A percentile compares a stretch with the other conserved stretches of the same genome.
Evolutionary conservation across 495 filamentous ascomycete genomes (phyloP).

Genomic region (Staphylotrichum tortipilum): DNA sequence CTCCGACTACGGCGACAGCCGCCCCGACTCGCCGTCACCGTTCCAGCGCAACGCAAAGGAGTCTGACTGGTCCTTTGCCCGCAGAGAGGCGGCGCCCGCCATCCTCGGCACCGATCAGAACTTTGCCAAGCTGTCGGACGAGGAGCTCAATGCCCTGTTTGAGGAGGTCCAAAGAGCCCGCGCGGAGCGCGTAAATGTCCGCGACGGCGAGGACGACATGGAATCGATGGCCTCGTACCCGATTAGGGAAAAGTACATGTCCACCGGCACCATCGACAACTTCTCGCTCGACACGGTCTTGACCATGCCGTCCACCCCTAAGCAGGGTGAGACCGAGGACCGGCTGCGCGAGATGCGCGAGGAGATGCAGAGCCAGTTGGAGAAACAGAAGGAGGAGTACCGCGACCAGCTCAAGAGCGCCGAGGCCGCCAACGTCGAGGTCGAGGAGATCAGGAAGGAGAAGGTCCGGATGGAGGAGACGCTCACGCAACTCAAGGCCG

Average conservation of each 20-base stretch:
- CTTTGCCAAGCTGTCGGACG: slow-evolving; percentile 79
- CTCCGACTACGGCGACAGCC: slow-evolving; percentile 56
- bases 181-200: slow-evolving; percentile 65
- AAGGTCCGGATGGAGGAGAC: slow-evolving; percentile 82
- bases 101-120: slow-evolving; percentile 89
- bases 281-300: slow-evolving; percentile 91
- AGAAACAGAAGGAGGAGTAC: slow-evolving; percentile 78
- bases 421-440: slow-evolving; percentile 68
- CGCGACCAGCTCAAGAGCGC: slow-evolving; percentile 71
- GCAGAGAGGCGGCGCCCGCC: slow-evolving; percentile 82
- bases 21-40: slow-evolving; percentile 73
- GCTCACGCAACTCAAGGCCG: slow-evolving; percentile 65
- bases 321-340: slow-evolving; percentile 63
- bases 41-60: slow-evolving; percentile 59
- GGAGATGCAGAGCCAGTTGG: slow-evolving; percentile 80
- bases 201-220: slow-evolving; percentile 76
- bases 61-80: slow-evolving; percentile 92
- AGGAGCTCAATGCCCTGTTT: slow-evolving; percentile 89
- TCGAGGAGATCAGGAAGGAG: slow-evolving; percentile 76
- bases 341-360: slow-evolving; percentile 64
- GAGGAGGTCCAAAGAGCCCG: slow-evolving; percentile 88
- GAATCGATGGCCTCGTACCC: slow-evolving; percentile 86
- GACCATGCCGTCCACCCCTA: slow-evolving; percentile 89
- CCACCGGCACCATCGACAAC: slow-evolving; percentile 89
- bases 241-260: slow-evolving; percentile 90